These are phyloP conservation scores for Cephaloascus fragrans DNA, from an alignment of 805 yeast species.

Conservation along the genomic window DNA sequence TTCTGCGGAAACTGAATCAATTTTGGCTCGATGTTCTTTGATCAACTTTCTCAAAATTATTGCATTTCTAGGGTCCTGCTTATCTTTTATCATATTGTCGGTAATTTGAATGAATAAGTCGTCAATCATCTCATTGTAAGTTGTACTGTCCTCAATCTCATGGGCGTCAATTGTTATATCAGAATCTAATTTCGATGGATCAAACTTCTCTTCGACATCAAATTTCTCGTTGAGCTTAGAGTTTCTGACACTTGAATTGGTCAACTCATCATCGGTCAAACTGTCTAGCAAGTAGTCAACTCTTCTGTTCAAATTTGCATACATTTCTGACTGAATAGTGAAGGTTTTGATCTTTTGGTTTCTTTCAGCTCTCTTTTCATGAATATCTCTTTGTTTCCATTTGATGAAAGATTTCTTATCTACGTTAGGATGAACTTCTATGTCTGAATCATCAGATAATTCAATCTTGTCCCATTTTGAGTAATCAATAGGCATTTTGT, in stretches of 20 bases:
- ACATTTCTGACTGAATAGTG: constrained; percentile 74
- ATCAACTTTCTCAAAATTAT: constrained; percentile 28
- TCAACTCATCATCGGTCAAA: constrained; percentile 29
- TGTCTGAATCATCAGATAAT: constrained; percentile 90
- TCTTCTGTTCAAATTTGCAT: constrained; percentile 59
- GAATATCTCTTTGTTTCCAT: constrained; percentile 97
- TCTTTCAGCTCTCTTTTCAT: constrained; percentile 79
- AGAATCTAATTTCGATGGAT: constrained; percentile 36
- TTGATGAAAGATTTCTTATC: constrained; percentile 86
- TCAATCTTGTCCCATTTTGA: constrained; percentile 98
- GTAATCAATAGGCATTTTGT: constrained; percentile 78
- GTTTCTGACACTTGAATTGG: constrained; percentile 17
- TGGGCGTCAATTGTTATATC: constrained; percentile 26
- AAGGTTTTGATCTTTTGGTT: constrained; percentile 69
- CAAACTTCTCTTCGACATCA: constrained; percentile 50
- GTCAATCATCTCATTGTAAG: constrained; percentile 88
- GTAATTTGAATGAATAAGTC: constrained; percentile 74
- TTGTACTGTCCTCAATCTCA: constrained; percentile 34
- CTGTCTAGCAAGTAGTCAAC: constrained; percentile 52
- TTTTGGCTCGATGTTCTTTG: constrained; percentile 57
- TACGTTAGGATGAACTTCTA: constrained; percentile 97
- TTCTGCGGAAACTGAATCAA: constrained; percentile 53
- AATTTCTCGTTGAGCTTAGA: constrained; percentile 38
- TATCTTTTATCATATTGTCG: constrained; percentile 43
- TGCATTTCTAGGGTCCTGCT: constrained; percentile 32